Evolutionary conservation across 768 basidiomycete genomes (phyloP).

Genomic region (Tylopilus sp.): DNA sequence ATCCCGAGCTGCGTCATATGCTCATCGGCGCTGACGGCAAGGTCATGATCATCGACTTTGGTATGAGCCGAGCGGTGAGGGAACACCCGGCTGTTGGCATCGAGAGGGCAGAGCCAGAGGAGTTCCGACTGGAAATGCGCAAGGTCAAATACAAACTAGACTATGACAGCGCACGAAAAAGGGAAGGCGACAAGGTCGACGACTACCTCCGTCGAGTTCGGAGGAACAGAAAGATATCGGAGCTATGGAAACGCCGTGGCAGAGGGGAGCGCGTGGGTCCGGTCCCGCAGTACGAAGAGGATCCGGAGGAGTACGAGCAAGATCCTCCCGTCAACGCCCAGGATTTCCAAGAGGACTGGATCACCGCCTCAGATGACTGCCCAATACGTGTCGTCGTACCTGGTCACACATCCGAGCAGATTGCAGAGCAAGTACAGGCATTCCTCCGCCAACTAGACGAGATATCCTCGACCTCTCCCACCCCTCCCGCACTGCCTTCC

Average conservation of each 20-base stretch:
- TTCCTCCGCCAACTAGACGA: conserved; percentile 21
- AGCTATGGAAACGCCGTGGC: conserved; percentile 26
- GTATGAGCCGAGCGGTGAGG: conserved; percentile 33
- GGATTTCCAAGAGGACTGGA: conserved; percentile 36
- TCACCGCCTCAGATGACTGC: conserved; percentile 29
- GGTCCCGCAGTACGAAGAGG: conserved; percentile 28
- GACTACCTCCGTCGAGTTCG: conserved; percentile 28
- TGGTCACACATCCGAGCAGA: conserved; percentile 28
- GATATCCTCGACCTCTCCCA: conserved; percentile 3
- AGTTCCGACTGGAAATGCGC: conserved; percentile 51
- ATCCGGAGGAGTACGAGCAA: conserved; percentile 30
- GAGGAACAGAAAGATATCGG: conserved; percentile 27
- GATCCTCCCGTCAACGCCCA: conserved; percentile 33
- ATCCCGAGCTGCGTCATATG: conserved; percentile 48
- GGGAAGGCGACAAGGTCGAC: conserved; percentile 34
- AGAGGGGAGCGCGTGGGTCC: conserved; percentile 28
- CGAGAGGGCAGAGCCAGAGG: conserved; percentile 33
- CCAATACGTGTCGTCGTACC: conserved; percentile 38
- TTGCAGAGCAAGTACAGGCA: conserved; percentile 19
- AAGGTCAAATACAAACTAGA: conserved; percentile 56
- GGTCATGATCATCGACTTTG: conserved; percentile 56
- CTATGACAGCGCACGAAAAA: conserved; percentile 34
- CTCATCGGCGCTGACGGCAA: conserved; percentile 51
- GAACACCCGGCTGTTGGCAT: conserved; percentile 35
- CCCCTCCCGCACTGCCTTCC: background rate